phyloP scores from a whole-genome alignment of 257 asterid species.

The Osmanthus fragrans region DNA sequence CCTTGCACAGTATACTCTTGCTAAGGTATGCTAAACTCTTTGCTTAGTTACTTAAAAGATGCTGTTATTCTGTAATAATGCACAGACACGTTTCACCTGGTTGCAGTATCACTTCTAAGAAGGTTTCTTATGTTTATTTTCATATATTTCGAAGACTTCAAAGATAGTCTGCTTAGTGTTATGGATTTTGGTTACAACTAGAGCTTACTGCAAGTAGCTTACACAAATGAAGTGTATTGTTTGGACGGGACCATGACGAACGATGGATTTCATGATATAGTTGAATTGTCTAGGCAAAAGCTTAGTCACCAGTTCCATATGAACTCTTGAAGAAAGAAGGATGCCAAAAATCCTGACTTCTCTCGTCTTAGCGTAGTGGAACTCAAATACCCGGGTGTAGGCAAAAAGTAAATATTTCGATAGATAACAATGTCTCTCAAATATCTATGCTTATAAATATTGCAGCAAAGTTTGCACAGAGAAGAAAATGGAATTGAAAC shows the following conservation, averaged over 20 bases:
- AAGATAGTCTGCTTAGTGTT: not conserved
- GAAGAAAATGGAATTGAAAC: not conserved
- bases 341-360: no score
- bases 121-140: not conserved
- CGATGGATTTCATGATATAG: not conserved
- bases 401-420: not conserved
- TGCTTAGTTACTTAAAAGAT: conserved; percentile 22
- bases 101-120: not conserved
- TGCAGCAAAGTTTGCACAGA: not conserved
- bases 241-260: not conserved
- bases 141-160: not conserved
- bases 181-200: conserved; percentile 1
- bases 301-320: no score
- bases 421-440: not conserved
- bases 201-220: conserved; percentile 3
- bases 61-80: not conserved
- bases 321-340: no score
- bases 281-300: not conserved
- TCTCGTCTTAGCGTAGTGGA: no score
- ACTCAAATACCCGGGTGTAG: no score
- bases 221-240: not conserved
- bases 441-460: not conserved
- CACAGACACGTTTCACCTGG: not conserved
- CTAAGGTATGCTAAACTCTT: conserved; percentile 59
- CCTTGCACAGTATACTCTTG: conserved; percentile 82